Conservation (phyloP, 2,329 filamentous ascomycete genomes). For the Dactylellina drechsleri region DNA sequence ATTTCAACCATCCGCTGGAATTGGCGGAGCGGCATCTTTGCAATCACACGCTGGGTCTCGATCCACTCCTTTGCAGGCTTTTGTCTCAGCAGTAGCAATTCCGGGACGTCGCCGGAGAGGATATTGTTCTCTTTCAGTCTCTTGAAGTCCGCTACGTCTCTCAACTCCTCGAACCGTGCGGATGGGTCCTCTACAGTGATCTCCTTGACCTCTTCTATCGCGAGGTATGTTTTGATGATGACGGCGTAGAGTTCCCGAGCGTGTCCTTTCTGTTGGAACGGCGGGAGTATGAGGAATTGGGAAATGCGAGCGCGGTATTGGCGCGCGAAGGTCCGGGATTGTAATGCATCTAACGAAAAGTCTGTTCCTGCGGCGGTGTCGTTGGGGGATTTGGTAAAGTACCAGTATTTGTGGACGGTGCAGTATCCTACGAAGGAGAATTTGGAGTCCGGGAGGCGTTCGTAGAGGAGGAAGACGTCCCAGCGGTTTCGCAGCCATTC, state of each 20-base stretch:
- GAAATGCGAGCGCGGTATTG: slow-evolving; percentile 72
- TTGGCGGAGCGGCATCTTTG: slow-evolving; percentile 79
- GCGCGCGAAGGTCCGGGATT: slow-evolving; percentile 62
- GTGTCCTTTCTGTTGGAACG: slow-evolving; percentile 82
- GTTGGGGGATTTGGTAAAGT: slow-evolving; percentile 59
- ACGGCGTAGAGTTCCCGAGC: slow-evolving; percentile 82
- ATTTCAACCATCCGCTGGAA: slow-evolving; percentile 73
- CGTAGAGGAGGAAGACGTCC: slow-evolving; percentile 87
- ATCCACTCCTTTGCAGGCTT: slow-evolving; percentile 66
- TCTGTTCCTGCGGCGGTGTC: background rate
- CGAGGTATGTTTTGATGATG: slow-evolving; percentile 77
- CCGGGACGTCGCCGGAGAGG: slow-evolving; percentile 62
- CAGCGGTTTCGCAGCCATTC: slow-evolving; percentile 82
- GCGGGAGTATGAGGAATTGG: slow-evolving; percentile 89
- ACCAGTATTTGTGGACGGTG: slow-evolving; percentile 88
- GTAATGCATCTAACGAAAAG: slow-evolving; percentile 63
- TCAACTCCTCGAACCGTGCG: slow-evolving; percentile 81
- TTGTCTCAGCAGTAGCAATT: slow-evolving; percentile 67
- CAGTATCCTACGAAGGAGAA: slow-evolving; percentile 90
- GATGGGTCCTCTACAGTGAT: slow-evolving; percentile 95
- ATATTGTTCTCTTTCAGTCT: slow-evolving; percentile 69
- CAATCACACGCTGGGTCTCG: slow-evolving; percentile 21
- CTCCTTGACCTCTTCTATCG: slow-evolving; percentile 76
- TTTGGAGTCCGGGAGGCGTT: slow-evolving; percentile 64
- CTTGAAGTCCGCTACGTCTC: slow-evolving; percentile 77